Evolutionary conservation across 345 rosid species (phyloP).

Genomic region (Syzygium jambos): DNA sequence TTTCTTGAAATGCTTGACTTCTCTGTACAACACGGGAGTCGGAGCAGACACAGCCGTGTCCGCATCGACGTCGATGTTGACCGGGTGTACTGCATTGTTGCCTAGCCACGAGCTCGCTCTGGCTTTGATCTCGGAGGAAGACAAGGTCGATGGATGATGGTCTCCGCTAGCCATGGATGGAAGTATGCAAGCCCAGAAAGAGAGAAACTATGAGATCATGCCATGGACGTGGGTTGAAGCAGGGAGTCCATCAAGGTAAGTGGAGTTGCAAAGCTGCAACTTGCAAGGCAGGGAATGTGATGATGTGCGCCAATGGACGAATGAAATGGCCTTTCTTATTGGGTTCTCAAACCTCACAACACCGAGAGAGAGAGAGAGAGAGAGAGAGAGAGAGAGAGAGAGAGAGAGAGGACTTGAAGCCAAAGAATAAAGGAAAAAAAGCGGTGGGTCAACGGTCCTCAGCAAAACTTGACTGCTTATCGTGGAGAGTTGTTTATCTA

Average conservation of each 20-base stretch:
- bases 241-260: neutral
- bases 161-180: neutral
- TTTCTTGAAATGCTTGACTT: constrained; percentile 50
- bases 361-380: neutral
- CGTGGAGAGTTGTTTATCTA: neutral
- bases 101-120: constrained; percentile 30
- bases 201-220: neutral
- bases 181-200: neutral
- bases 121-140: constrained; percentile 19
- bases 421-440: neutral
- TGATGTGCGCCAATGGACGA: neutral
- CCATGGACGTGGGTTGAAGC: neutral
- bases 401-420: neutral
- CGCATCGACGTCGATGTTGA: constrained; percentile 21
- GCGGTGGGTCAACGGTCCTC: neutral
- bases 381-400: neutral
- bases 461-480: neutral
- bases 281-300: neutral
- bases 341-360: neutral
- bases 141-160: neutral
- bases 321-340: neutral
- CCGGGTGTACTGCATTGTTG: constrained; percentile 35
- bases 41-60: constrained; percentile 1
- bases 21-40: constrained; percentile 25
- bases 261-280: neutral